Evolutionary conservation across 1,139 yeast genomes (phyloP), one percentile per base, ranked within the genome.

Genomic region (Candida buenavistaensis): DNA sequence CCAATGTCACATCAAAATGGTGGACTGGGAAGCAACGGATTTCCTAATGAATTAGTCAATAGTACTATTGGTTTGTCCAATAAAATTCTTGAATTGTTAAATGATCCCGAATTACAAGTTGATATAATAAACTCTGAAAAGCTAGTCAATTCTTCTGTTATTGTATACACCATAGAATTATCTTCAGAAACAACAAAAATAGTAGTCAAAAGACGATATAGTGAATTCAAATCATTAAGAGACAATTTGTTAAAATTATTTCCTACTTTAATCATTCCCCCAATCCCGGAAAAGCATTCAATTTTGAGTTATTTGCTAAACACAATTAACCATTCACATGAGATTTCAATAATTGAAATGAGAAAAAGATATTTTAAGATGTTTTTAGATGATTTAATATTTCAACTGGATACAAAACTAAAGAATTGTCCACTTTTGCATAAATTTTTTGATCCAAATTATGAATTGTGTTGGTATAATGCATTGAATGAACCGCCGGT

Each of bases 241-340:
- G 70, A 67, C 33, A 64, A 60, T 41, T 50, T 77, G 25, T 52
- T 64, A 29, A 63, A 63, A 46, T 54, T 75, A 29, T 74, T 62
- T 43, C 82, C 81, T 4, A 72, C 78, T 1, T 52, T 68, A 25
- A 62, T 76, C 11, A 59, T 77, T 8, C 81, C 82, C 2, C 80
- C 81, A 2, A 70, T 77, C 11, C 82, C 82, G 0, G 81, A 74
- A 44, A 77, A 76, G 44, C 82, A 77, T 46, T 68, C 81, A 1
- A 45, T 77, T 6, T 51, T 70, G 36, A 59, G 68, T 28, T 68
- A 64, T 40, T 52, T 71, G 33, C 51, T 69, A 37, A 68, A 66
- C 37, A 61, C 74, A 22, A 51, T 70, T 36, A 64, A 68, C 41
- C 62, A 52, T 38, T 47, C 64, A 32, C 61, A 63, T 33, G 76